These are phyloP conservation scores for Mucor lusitanicus DNA, from an alignment of 371 early-diverging fungal genomes.

Conservation along the genomic window DNA sequence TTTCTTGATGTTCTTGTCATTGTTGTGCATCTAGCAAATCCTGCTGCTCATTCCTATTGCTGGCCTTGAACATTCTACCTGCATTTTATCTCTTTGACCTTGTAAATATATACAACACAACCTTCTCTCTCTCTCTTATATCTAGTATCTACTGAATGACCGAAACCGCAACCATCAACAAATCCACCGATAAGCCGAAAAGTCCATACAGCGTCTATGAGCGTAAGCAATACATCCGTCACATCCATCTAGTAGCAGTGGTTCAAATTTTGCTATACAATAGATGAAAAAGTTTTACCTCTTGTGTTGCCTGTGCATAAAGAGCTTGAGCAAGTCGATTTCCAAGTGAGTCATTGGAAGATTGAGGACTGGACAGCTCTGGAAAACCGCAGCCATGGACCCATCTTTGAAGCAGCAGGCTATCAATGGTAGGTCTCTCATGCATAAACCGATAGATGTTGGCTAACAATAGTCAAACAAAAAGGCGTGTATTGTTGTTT, in stretches of 20 bases:
- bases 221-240: conserved; percentile 1
- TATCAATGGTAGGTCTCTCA: conserved; percentile 53
- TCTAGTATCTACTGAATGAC: not conserved
- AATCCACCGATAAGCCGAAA: not conserved
- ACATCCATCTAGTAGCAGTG: not conserved
- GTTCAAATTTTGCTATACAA: not conserved
- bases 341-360: conserved; percentile 60
- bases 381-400: conserved; percentile 55
- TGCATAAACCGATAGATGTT: not conserved
- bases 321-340: conserved; percentile 53
- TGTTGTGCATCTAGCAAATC: not conserved
- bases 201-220: conserved; percentile 15
- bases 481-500: conserved; percentile 84
- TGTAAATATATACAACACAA: not conserved
- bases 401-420: conserved; percentile 60
- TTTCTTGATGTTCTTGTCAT: not conserved
- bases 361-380: conserved; percentile 57
- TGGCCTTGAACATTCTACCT: not conserved
- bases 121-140: not conserved
- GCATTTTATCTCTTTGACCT: not conserved
- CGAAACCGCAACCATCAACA: not conserved
- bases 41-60: not conserved
- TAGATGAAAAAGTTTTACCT: conserved; percentile 37
- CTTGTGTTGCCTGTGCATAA: conserved; percentile 29
- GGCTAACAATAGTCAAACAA: too few species aligned